Evolutionary conservation across 371 early-diverging fungal species (phyloP), one percentile per base, ranked within the genome.

Genomic region (Zopfochytrium polystomum): DNA sequence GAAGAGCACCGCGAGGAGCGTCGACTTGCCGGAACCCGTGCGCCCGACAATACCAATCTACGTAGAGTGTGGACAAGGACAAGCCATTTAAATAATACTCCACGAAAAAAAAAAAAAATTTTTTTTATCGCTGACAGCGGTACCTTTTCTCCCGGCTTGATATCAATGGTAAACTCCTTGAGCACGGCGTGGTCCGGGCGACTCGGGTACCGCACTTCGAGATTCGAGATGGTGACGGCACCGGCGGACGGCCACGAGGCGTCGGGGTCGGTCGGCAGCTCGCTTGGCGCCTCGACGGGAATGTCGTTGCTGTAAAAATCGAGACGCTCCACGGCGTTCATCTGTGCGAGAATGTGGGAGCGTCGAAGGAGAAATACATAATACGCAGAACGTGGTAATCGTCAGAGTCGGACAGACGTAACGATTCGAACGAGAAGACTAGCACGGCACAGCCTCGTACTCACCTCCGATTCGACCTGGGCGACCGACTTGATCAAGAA

Each of bases 121-220:
- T 33, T 82, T 81, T 70, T 93, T 93, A 34, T 94, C 93, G 9
- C 90, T 87, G 25, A 94, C 95, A 0, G 95, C 92, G 27, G 93
- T 81, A 93, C 80, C 71, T 76, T 75, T 42, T 62, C 57, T 30
- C 66, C 66, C n/a, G 56, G 35, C 6, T 15, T 23, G n/a, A 72
- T 57, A 1, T 34, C 22, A 2, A 65, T n/a, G 26, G 23, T 48
- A 7, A 68, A 50, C 33, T 53, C 42, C 31, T 55, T 62, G 25
- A 67, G 23, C 11, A 72, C 66, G 4, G 47, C 18, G 42, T 56
- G 61, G 47, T 67, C 65, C 18, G 71, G 71, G 6, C 67, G 49
- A 13, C 52, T 31, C 31, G 47, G 30, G 65, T 29, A 9, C 27
- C 13, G 25, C 67, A 47, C 25, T 52, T n/a, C n/a, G n/a, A n/a